Base-by-base conservation (phyloP, 2,329 filamentous ascomycete genomes). In the Pseudomassariella vexata region DNA sequence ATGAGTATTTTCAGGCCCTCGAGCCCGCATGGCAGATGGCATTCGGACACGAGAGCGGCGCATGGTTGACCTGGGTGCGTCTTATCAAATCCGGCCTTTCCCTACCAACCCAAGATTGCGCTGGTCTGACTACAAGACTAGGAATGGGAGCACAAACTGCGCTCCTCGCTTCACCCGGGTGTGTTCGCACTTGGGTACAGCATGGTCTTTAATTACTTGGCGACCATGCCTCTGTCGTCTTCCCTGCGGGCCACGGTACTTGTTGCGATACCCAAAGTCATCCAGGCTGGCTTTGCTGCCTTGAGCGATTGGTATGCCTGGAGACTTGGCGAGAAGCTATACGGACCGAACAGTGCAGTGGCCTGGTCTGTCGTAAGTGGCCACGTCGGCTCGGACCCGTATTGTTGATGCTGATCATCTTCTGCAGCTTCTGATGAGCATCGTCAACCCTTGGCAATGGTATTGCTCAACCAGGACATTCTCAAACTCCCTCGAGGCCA, bases 1-100 rank as follows among this genome's bases (percentile, higher is more conserved):
- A 98, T 65, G 92, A 98, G 60, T 96, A 86, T 66, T 98, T 92
- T 52, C 92, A 98, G 55, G 84, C 88, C 2, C 74, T 96, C 26
- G 92, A 98, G 63, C 90, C 92, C 32, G 92, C 92, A 45, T 96
- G 90, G 89, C 69, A 80, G 48, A 71, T 92, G 34, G 84, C 85
- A 3, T 95, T 95, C 68, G 89, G 89, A 15, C 52, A 66, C 3
- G 56, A 70, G 10, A 84, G 81, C 57, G 84, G 85, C 40, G 86
- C 90, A 18, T 98, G 90, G 86, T 72, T 95, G 50, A 98, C 92
- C 41, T 98, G 92, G 92, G 90, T 94, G 69, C 50, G 73, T 64
- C 35, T n/a, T n/a, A n/a, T n/a, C n/a, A n/a, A n/a, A n/a, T n/a
- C 24, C 6, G 33, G 31, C 34, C 22, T 21, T 28, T 33, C 19